phyloP scores from a whole-genome alignment of 139 green algal species.

The Diplosphaera chodatii region DNA sequence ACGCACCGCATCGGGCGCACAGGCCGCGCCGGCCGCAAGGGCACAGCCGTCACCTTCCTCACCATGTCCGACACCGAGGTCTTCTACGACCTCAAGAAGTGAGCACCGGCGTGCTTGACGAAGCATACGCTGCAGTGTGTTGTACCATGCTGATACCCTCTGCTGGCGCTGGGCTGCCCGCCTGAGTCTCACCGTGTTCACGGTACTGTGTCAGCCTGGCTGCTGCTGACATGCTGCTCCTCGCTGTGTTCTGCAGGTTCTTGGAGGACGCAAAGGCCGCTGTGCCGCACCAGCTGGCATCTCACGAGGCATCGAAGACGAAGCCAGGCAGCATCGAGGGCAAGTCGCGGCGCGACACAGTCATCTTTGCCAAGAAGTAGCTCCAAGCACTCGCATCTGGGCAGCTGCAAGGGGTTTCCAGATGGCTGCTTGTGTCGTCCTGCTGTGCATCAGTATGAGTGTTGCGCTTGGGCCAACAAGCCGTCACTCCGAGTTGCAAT shows the following conservation, averaged over 20 bases:
- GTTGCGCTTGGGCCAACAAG: too few species aligned
- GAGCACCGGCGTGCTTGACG: constrained; percentile 10
- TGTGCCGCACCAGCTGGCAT: constrained; percentile 63
- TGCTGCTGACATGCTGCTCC: too few species aligned
- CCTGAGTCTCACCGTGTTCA: too few species aligned
- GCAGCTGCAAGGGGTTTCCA: too few species aligned
- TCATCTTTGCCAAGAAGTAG: constrained; percentile 57
- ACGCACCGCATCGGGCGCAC: constrained; percentile 93
- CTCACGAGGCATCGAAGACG: constrained; percentile 68
- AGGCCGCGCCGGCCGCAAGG: constrained; percentile 77
- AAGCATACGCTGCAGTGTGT: background rate
- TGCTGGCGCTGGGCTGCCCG: too few species aligned
- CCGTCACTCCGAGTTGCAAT: too few species aligned
- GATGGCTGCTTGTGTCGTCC: too few species aligned
- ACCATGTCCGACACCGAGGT: constrained; percentile 71
- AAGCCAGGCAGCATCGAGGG: constrained; percentile 59
- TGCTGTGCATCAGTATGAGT: too few species aligned
- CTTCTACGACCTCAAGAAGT: constrained; percentile 93
- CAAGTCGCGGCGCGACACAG: constrained; percentile 24
- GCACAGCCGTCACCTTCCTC: constrained; percentile 86
- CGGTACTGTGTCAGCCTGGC: too few species aligned
- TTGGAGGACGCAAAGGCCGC: constrained; percentile 57
- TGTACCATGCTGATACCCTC: background rate
- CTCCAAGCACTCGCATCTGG: too few species aligned
- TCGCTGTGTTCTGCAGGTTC: too few species aligned